phyloP scores from a whole-genome alignment of 768 basidiomycete genomes.

The Termitomyces sp. region DNA sequence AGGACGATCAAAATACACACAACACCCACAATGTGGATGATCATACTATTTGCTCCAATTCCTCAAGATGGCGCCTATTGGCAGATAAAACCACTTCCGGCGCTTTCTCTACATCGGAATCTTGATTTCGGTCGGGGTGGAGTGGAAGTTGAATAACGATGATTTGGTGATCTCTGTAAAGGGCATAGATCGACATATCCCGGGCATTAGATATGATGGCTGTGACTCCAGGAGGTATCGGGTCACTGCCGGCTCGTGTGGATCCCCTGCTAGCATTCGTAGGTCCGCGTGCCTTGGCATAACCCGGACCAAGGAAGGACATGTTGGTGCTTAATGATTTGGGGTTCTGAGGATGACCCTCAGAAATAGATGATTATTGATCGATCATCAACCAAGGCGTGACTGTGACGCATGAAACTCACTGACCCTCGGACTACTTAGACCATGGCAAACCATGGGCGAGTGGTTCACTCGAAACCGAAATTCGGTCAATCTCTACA shows the following conservation, averaged over 20 bases:
- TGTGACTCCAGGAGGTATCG: slow-evolving; percentile 11
- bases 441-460: no score
- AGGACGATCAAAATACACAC: neutral
- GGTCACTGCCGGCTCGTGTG: neutral
- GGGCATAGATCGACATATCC: slow-evolving; percentile 6
- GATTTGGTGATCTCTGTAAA: slow-evolving; percentile 12
- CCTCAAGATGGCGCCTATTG: neutral
- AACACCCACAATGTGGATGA: neutral
- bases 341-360: neutral
- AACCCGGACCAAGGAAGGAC: neutral
- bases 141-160: slow-evolving; percentile 13
- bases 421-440: neutral
- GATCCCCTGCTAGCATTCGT: neutral
- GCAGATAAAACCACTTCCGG: neutral
- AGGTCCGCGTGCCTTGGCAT: neutral
- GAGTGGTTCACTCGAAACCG: neutral
- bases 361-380: slow-evolving; percentile 1
- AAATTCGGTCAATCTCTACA: neutral
- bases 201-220: slow-evolving; percentile 1
- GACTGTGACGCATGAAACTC: neutral
- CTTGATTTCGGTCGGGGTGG: slow-evolving; percentile 2
- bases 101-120: neutral
- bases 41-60: slow-evolving; percentile 21
- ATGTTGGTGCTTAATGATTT: neutral
- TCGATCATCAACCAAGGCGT: neutral